Percentiles rank a stretch among this genome's conserved stretches.
These are phyloP conservation scores for Hemileia vastatrix DNA, from an alignment of 1,284 basidiomycete genomes.

Conservation along the genomic window DNA sequence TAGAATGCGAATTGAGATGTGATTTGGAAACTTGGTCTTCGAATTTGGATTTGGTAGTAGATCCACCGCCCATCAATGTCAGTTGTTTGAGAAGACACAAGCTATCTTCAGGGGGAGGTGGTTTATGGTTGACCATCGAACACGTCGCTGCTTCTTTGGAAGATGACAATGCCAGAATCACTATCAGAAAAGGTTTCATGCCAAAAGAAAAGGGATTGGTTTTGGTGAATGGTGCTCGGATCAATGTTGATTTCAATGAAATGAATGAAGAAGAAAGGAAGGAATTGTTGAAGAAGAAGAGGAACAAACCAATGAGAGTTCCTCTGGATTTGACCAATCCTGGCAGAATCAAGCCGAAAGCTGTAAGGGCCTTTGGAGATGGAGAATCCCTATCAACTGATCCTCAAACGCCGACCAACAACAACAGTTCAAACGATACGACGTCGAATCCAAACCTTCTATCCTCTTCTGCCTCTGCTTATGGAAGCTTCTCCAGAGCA, in stretches of 20 bases:
- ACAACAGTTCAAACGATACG: not conserved
- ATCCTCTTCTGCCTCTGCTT: not conserved
- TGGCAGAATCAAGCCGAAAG: too few relatives aligned
- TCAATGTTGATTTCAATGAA: slow-evolving; percentile 79
- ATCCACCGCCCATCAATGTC: slow-evolving; percentile 82
- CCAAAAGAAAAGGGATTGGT: slow-evolving; percentile 62
- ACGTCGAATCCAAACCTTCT: not conserved
- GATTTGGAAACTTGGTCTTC: slow-evolving; percentile 83
- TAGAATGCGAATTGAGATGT: slow-evolving; percentile 89
- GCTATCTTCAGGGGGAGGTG: slow-evolving; percentile 75
- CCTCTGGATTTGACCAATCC: too few relatives aligned
- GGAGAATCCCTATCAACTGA: too few relatives aligned
- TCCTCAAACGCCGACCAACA: too few relatives aligned
- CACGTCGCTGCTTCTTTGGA: slow-evolving; percentile 70
- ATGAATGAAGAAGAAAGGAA: slow-evolving; percentile 78
- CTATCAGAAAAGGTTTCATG: slow-evolving; percentile 45
- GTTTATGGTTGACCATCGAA: slow-evolving; percentile 84
- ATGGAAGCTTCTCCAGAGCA: not conserved
- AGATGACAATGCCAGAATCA: slow-evolving; percentile 48
- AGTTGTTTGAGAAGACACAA: slow-evolving; percentile 79
- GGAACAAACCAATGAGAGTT: slow-evolving; percentile 71
- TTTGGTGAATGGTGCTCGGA: slow-evolving; percentile 77
- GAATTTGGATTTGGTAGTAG: slow-evolving; percentile 81
- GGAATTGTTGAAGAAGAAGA: slow-evolving; percentile 67
- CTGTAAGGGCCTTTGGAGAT: too few relatives aligned